These are phyloP conservation scores for Juncus inflexus DNA, from an alignment of 176 grass and related monocot genomes.

Conservation along the genomic window DNA sequence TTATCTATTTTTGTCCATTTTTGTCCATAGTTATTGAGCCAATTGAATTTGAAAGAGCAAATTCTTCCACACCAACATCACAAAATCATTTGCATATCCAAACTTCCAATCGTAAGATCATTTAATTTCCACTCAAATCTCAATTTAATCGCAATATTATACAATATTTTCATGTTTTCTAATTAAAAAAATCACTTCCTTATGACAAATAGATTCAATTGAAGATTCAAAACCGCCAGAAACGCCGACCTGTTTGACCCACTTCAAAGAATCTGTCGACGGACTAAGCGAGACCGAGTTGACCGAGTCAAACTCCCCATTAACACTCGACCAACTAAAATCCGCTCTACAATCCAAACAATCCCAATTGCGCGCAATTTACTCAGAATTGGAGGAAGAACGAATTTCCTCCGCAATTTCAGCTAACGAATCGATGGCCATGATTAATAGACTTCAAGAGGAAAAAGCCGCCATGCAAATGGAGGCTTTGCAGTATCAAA, in stretches of 20 bases:
- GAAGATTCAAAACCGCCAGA: slow-evolving; percentile 42
- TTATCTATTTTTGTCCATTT: slow-evolving; percentile 7
- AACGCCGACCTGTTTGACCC: slow-evolving; percentile 40
- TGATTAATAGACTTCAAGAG: slow-evolving; percentile 99
- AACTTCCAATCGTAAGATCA: slow-evolving; percentile 12
- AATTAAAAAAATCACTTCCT: background rate
- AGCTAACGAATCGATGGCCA: slow-evolving; percentile 97
- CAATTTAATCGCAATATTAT: background rate
- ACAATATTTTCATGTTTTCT: background rate
- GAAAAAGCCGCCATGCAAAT: slow-evolving; percentile 99
- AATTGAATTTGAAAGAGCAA: background rate
- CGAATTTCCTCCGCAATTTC: slow-evolving; percentile 80
- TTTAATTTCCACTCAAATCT: slow-evolving; percentile 9
- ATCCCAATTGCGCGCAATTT: slow-evolving; percentile 61
- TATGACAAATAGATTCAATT: slow-evolving; percentile 25
- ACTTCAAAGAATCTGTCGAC: slow-evolving; percentile 48
- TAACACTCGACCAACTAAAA: slow-evolving; percentile 62
- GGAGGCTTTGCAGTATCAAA: slow-evolving; percentile 95
- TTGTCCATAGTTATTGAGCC: slow-evolving; percentile 7
- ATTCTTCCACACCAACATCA: slow-evolving; percentile 9
- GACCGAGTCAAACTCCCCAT: slow-evolving; percentile 44
- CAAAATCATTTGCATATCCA: slow-evolving; percentile 7
- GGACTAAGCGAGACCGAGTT: slow-evolving; percentile 40
- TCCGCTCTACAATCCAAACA: slow-evolving; percentile 52
- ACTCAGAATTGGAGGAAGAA: slow-evolving; percentile 90